A percentile compares a stretch with the other conserved stretches of the same genome.
These are phyloP conservation scores for Eucalyptus marginata DNA, from an alignment of 345 rosid genomes.

Conservation along the genomic window DNA sequence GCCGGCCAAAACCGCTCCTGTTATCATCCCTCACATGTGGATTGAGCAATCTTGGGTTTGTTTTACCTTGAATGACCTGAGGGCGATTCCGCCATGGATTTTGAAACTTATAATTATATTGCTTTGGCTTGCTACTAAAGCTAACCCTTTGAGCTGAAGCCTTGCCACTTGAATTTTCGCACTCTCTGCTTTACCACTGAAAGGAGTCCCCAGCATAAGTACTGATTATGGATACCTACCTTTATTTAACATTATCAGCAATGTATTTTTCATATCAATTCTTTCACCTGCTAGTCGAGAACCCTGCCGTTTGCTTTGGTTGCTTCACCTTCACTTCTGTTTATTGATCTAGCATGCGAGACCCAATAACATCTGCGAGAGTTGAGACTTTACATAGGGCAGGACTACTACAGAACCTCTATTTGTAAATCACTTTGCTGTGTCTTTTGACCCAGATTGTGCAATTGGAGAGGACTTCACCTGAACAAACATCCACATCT, in stretches of 20 bases:
- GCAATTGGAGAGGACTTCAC: conserved; percentile 20
- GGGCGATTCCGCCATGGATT: background rate
- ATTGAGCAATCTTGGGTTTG: background rate
- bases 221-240: background rate
- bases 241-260: background rate
- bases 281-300: background rate
- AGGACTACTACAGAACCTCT: background rate
- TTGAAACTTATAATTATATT: background rate
- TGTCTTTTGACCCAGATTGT: conserved; percentile 10
- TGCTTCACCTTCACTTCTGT: background rate
- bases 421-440: background rate
- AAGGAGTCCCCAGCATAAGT: background rate
- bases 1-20: background rate
- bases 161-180: background rate
- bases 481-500: conserved; percentile 9
- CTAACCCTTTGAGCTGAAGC: background rate
- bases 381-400: background rate
- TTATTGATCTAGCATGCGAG: background rate
- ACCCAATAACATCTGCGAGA: background rate
- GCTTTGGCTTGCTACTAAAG: background rate
- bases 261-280: background rate
- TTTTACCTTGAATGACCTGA: background rate
- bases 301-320: background rate
- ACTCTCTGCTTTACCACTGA: background rate
- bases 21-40: background rate